Conservation (phyloP, 176 grass and related monocot species). For the Dendrocalamus sinicus region DNA sequence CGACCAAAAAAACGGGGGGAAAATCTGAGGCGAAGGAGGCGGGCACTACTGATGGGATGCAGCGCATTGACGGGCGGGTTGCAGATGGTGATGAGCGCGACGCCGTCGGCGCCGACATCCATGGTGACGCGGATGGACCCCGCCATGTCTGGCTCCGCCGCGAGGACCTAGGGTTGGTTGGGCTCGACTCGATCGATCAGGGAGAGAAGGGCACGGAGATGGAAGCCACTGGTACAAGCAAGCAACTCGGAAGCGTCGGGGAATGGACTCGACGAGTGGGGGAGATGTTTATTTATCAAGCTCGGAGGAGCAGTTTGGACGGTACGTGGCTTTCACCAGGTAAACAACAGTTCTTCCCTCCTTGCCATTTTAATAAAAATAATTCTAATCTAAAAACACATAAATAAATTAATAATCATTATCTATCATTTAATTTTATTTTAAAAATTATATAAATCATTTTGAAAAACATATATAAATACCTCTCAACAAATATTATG, state of each 20-base stretch:
- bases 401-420: too few relatives aligned
- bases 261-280: not conserved
- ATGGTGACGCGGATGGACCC: constrained; percentile 71
- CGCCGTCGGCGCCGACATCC: constrained; percentile 82
- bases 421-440: too few relatives aligned
- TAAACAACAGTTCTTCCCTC: too few relatives aligned
- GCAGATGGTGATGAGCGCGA: constrained; percentile 86
- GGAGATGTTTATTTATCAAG: not conserved
- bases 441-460: too few relatives aligned
- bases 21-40: not conserved
- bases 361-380: too few relatives aligned
- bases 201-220: not conserved
- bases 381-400: too few relatives aligned
- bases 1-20: not conserved
- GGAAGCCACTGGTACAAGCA: not conserved
- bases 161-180: not conserved
- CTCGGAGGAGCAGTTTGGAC: not conserved
- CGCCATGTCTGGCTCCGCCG: constrained; percentile 49
- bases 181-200: not conserved
- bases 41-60: constrained; percentile 61
- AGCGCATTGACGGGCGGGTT: constrained; percentile 95
- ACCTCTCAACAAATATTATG: too few relatives aligned
- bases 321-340: too few relatives aligned
- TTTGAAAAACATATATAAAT: too few relatives aligned
- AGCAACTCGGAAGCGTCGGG: not conserved